Percentiles rank a stretch among this genome's conserved stretches.
These are phyloP conservation scores for Peronospora belbahrii DNA, from an alignment of 352 stramenopile genomes.

Conservation along the genomic window DNA sequence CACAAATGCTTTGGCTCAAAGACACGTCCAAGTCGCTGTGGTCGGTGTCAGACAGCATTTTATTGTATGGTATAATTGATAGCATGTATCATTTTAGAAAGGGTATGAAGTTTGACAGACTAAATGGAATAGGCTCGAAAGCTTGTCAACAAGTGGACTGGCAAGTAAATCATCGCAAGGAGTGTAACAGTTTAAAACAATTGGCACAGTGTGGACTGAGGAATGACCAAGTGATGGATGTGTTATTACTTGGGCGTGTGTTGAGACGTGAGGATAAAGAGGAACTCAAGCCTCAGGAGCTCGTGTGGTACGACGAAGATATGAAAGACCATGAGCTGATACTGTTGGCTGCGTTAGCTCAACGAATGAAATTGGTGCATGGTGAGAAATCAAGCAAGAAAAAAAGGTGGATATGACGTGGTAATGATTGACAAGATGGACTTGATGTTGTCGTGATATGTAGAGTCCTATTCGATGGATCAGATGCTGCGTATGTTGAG, in stretches of 20 bases:
- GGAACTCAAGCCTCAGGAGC: conserved; percentile 17
- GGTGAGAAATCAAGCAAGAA: conserved; percentile 14
- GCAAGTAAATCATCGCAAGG: conserved; percentile 47
- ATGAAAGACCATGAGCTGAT: conserved; percentile 38
- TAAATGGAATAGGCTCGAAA: conserved; percentile 35
- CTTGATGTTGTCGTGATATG: background rate
- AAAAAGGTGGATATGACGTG: background rate
- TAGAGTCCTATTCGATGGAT: conserved; percentile 19
- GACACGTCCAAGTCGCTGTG: conserved; percentile 42
- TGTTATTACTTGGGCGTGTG: conserved; percentile 50
- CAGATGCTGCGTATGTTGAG: conserved; percentile 59
- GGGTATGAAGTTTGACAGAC: background rate
- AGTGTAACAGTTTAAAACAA: conserved; percentile 44
- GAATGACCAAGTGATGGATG: conserved; percentile 35
- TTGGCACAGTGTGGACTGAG: conserved; percentile 31
- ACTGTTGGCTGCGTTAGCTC: conserved; percentile 36
- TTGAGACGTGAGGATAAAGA: conserved; percentile 20
- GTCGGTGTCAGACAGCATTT: conserved; percentile 39
- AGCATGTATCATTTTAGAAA: background rate
- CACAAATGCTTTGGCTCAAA: conserved; percentile 43
- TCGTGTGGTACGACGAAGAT: conserved; percentile 58
- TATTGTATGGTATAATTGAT: conserved; percentile 53
- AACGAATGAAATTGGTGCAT: conserved; percentile 48
- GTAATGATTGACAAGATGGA: background rate
- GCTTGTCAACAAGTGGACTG: conserved; percentile 58